Conservation (phyloP, 2,329 filamentous ascomycete species). For the Escovopsis sp. region DNA sequence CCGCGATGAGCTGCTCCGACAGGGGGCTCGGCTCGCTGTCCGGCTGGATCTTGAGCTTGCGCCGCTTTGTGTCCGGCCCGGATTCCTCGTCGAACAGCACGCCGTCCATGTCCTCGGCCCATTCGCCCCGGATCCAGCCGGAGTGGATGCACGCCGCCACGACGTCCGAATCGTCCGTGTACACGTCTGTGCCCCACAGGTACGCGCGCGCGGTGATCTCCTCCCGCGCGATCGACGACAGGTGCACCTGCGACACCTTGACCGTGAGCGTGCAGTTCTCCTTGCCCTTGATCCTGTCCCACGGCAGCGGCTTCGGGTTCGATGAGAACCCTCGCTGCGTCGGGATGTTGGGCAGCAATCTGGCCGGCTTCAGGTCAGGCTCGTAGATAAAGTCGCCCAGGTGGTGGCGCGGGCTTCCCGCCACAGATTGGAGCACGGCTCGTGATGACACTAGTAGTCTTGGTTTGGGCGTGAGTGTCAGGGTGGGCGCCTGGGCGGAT, state of each 20-base stretch:
- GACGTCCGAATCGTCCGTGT: constrained; percentile 90
- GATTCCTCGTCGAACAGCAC: constrained; percentile 41
- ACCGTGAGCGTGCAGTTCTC: constrained; percentile 86
- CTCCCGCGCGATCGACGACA: constrained; percentile 54
- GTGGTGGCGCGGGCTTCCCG: constrained; percentile 57
- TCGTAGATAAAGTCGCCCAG: constrained; percentile 76
- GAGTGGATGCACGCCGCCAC: constrained; percentile 85
- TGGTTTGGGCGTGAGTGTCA: constrained; percentile 37
- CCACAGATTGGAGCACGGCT: constrained; percentile 55
- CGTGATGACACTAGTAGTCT: constrained; percentile 54
- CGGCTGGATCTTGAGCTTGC: constrained; percentile 15
- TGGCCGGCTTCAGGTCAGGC: constrained; percentile 42
- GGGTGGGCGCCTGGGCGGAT: constrained; percentile 7
- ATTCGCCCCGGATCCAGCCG: constrained; percentile 83
- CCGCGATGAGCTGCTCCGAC: constrained; percentile 29
- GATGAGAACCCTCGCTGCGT: constrained; percentile 31
- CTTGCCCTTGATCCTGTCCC: constrained; percentile 53
- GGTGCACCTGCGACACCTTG: constrained; percentile 66
- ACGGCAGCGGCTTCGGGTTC: constrained; percentile 58
- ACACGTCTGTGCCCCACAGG: constrained; percentile 86
- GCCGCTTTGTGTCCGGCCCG: constrained; percentile 13
- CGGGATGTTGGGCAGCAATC: constrained; percentile 26
- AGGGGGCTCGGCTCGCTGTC: constrained; percentile 17
- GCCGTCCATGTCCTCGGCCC: constrained; percentile 62
- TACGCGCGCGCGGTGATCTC: constrained; percentile 70